Base-by-base conservation (phyloP, 2,329 filamentous ascomycete genomes). In the Microsporum audouinii region DNA sequence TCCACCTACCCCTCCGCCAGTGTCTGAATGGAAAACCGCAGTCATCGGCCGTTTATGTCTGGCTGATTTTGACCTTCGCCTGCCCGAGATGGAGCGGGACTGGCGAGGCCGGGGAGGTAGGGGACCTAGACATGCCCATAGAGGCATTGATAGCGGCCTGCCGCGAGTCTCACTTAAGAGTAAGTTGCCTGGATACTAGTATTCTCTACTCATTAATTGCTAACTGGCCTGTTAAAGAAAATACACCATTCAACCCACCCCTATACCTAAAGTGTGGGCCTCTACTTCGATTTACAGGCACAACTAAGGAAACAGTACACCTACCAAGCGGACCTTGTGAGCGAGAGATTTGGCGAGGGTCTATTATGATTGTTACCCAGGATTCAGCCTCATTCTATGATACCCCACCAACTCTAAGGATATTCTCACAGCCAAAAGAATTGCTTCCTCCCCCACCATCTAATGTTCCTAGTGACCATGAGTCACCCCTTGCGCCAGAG, bases 331-430 rank as follows among this genome's bases (percentile, higher is more conserved):
- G 72, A 0, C 66, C 69, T 8, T 66, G 71, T 34, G 85, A 89
- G 49, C 82, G 84, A 58, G 89, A 96, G 68, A 85, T 92, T 23
- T 99, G 94, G 94, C 84, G 91, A 71, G 94, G 94, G 3, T 95
- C 85, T 63, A 82, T 97, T 61, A 91, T 99, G 89, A 96, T 99
- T 68, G 91, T 99, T 27, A 97, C 94, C 0, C 82, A 85, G 59
- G 92, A 99, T 69, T 81, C 84, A 1, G 83, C 87, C 45, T 97
- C 92, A 1, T 88, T 87, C 0, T 96, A 96, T 69, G 85, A 89
- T 56, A 82, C 82, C n/a, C 73, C 77, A 0, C 94, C 94, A 2
- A 88, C 82, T 0, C 77, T 99, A 65, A 83, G 91, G 49, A 74
- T 99, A 2, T 99, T 97, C 71, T 85, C 87, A 5, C 91, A 96